Conservation (phyloP, 1,139 yeast genomes). For the Blastobotrys petasosporus region DNA sequence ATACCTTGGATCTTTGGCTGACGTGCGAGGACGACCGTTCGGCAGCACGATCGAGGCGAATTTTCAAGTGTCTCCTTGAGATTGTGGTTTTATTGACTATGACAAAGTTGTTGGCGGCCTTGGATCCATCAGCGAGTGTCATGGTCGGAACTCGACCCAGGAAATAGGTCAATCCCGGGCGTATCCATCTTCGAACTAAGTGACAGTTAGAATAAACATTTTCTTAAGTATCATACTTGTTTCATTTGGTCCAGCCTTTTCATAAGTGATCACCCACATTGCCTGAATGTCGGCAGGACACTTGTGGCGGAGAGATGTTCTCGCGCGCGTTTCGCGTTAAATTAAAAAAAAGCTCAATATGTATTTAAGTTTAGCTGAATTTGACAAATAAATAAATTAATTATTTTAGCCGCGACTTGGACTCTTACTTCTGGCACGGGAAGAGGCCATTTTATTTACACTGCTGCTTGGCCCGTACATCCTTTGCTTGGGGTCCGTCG, state of each 20-base stretch:
- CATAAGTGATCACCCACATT: slow-evolving; percentile 1
- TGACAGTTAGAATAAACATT: neutral
- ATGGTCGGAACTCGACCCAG: neutral
- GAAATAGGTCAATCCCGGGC: slow-evolving; percentile 1
- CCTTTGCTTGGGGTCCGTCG: neutral
- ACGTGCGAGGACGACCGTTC: neutral
- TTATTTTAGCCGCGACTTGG: slow-evolving; percentile 3
- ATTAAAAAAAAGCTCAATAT: neutral
- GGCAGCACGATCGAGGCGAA: neutral
- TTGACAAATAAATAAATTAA: slow-evolving; percentile 1
- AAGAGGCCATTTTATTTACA: slow-evolving; percentile 3
- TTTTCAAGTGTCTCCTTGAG: slow-evolving; percentile 1
- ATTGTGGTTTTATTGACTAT: no score
- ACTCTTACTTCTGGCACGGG: slow-evolving; percentile 12
- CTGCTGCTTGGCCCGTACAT: slow-evolving; percentile 1
- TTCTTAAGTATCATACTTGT: no score
- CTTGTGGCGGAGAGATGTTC: neutral
- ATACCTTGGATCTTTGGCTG: neutral
- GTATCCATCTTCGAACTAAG: slow-evolving; percentile 3
- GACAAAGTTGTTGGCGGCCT: neutral
- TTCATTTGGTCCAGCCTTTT: neutral
- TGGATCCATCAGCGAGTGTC: neutral
- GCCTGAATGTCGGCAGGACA: no score
- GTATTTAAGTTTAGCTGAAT: neutral
- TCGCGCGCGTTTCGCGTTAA: neutral